A percentile compares a stretch with the other conserved stretches of the same genome.
phyloP scores from a whole-genome alignment of 495 filamentous ascomycete species.

The Penicillium salamii region DNA sequence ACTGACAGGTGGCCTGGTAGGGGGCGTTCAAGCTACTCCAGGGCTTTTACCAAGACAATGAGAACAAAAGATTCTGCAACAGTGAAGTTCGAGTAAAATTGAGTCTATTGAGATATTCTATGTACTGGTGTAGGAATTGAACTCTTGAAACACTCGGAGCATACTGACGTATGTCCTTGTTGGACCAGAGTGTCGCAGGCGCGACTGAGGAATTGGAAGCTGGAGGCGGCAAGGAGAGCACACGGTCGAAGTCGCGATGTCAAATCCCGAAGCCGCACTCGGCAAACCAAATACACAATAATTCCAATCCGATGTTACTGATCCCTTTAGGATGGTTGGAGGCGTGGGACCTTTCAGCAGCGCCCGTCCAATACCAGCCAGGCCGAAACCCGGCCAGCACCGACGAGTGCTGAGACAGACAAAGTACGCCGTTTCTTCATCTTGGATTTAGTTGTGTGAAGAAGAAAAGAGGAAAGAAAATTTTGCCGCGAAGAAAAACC shows the following conservation, averaged over 20 bases:
- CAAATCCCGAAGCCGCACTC: background rate
- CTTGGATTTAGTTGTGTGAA: slow-evolving; percentile 57
- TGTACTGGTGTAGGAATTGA: background rate
- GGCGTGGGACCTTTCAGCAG: slow-evolving; percentile 51
- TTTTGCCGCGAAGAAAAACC: slow-evolving; percentile 22
- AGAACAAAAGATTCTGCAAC: too few species aligned
- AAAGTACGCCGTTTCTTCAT: slow-evolving; percentile 47
- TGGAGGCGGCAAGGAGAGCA: background rate
- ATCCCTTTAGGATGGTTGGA: slow-evolving; percentile 47
- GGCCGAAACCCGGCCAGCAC: slow-evolving; percentile 20
- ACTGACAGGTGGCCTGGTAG: too few species aligned
- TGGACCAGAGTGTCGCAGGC: background rate
- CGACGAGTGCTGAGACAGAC: slow-evolving; percentile 47
- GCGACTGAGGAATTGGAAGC: background rate
- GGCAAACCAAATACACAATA: slow-evolving; percentile 30
- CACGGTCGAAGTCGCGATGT: background rate
- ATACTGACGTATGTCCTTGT: background rate
- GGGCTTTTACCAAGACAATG: too few species aligned
- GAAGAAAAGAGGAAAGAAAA: slow-evolving; percentile 28
- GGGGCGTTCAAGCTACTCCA: too few species aligned
- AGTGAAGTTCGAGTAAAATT: background rate
- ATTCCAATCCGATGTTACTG: slow-evolving; percentile 49
- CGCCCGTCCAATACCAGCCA: slow-evolving; percentile 41
- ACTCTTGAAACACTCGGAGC: slow-evolving; percentile 1
- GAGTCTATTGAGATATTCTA: background rate